A percentile compares a stretch with the other conserved stretches of the same genome.
These are phyloP conservation scores for Thalassiosira mediterranea DNA, from an alignment of 352 stramenopile genomes.

Conservation along the genomic window DNA sequence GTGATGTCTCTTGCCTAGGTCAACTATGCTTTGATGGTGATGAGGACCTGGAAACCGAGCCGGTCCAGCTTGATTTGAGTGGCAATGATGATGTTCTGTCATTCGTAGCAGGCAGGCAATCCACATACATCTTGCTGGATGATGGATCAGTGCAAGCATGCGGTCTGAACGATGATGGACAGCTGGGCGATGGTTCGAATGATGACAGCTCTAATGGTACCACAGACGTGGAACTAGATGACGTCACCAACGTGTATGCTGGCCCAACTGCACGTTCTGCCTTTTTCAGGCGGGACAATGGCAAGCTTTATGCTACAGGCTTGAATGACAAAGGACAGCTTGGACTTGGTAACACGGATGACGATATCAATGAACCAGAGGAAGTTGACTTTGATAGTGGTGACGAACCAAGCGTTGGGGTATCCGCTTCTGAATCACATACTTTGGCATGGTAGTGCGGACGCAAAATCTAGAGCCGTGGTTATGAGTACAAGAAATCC, in stretches of 20 bases:
- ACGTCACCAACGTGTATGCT: slow-evolving; percentile 26
- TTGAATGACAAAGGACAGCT: slow-evolving; percentile 54
- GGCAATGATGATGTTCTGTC: neutral
- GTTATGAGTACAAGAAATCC: too few species aligned
- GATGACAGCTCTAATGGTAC: slow-evolving; percentile 19
- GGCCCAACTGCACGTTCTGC: slow-evolving; percentile 47
- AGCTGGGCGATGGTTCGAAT: slow-evolving; percentile 50
- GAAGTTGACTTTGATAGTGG: slow-evolving; percentile 29
- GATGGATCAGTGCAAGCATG: slow-evolving; percentile 47
- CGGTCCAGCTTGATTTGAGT: too few species aligned
- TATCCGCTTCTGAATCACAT: slow-evolving; percentile 9
- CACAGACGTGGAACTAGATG: slow-evolving; percentile 9
- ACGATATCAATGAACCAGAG: slow-evolving; percentile 36
- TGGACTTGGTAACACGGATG: slow-evolving; percentile 34
- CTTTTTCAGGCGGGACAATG: slow-evolving; percentile 42
- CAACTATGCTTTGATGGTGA: slow-evolving; percentile 43
- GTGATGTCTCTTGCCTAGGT: neutral
- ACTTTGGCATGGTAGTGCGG: neutral
- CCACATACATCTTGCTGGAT: slow-evolving; percentile 40
- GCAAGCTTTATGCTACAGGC: slow-evolving; percentile 27
- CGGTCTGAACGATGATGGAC: slow-evolving; percentile 47
- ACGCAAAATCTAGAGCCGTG: neutral
- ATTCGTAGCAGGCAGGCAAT: slow-evolving; percentile 37
- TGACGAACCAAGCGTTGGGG: neutral
- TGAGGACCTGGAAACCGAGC: too few species aligned